phyloP scores from a whole-genome alignment of 441 rosid species.

The Brassica balearica region DNA sequence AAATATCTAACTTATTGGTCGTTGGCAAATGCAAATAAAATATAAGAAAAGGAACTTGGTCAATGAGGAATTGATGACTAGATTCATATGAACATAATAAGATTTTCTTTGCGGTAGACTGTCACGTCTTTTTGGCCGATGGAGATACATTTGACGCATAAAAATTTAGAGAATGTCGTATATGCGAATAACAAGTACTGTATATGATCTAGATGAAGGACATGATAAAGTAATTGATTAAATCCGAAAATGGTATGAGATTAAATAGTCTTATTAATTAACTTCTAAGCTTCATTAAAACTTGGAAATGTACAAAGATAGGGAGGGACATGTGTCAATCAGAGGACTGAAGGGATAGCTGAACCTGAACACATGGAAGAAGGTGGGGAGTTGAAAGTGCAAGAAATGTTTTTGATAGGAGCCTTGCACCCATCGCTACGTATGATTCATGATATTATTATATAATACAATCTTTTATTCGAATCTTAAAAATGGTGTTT shows the following conservation, averaged over 20 bases:
- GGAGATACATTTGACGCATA: conserved; percentile 4
- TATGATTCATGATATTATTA: conserved; percentile 31
- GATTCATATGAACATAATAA: neutral
- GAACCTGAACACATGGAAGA: conserved; percentile 17
- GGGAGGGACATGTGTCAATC: conserved; percentile 19
- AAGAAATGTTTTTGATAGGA: conserved; percentile 46
- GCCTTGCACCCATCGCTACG: conserved; percentile 84
- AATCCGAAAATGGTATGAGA: neutral
- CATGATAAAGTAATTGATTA: neutral
- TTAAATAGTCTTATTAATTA: conserved; percentile 31
- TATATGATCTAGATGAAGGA: conserved; percentile 5
- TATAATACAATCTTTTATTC: conserved; percentile 12
- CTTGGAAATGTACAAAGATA: conserved; percentile 4
- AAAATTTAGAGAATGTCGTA: neutral
- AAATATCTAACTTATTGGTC: conserved; percentile 14
- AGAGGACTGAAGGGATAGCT: conserved; percentile 28
- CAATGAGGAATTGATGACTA: conserved; percentile 10
- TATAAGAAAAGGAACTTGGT: conserved; percentile 12
- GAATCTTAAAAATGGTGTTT: conserved; percentile 3
- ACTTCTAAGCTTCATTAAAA: conserved; percentile 41
- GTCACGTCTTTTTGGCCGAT: neutral
- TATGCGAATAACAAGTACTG: neutral
- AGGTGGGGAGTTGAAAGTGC: conserved; percentile 44
- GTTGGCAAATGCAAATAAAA: neutral
- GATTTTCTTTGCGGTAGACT: neutral